Percentiles rank a stretch among this genome's conserved stretches.
These are phyloP conservation scores for Linanthus parryae DNA, from an alignment of 148 eudicot species.

Conservation along the genomic window DNA sequence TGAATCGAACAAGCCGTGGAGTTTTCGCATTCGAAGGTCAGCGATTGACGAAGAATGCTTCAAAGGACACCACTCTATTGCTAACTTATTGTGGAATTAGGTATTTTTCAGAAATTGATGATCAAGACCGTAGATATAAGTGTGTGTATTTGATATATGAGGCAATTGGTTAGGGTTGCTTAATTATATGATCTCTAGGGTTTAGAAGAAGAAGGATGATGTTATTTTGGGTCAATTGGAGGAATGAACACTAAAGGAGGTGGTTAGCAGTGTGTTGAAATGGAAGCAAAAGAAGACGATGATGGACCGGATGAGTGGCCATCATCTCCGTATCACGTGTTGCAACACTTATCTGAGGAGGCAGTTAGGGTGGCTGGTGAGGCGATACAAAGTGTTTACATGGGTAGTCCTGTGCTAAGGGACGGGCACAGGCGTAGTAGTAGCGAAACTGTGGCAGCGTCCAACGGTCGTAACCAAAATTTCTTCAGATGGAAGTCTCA, in stretches of 20 bases:
- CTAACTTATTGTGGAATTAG: too few species aligned
- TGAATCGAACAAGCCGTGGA: too few species aligned
- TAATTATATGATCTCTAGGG: too few species aligned
- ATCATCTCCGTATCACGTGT: conserved; percentile 45
- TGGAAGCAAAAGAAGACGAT: conserved; percentile 47
- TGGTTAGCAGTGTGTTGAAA: conserved; percentile 18
- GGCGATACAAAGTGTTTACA: conserved; percentile 31
- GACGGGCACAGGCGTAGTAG: conserved; percentile 49
- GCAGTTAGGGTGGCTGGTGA: conserved; percentile 66
- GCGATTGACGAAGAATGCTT: too few species aligned
- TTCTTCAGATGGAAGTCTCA: conserved; percentile 64
- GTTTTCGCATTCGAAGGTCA: too few species aligned
- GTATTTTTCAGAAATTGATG: too few species aligned
- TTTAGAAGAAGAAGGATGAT: too few species aligned
- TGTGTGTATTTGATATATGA: too few species aligned
- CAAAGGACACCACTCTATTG: too few species aligned
- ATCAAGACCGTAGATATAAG: too few species aligned
- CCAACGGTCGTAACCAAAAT: conserved; percentile 35
- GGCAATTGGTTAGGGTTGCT: too few species aligned
- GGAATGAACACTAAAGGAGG: conserved; percentile 19
- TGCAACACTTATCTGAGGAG: conserved; percentile 65
- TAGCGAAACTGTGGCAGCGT: conserved; percentile 42
- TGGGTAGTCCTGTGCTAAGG: conserved; percentile 25
- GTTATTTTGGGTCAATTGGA: conserved; percentile 1
- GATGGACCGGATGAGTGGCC: conserved; percentile 37